These are phyloP conservation scores for Fusarium sp. DNA, from an alignment of 2,329 filamentous ascomycete species.

Conservation along the genomic window DNA sequence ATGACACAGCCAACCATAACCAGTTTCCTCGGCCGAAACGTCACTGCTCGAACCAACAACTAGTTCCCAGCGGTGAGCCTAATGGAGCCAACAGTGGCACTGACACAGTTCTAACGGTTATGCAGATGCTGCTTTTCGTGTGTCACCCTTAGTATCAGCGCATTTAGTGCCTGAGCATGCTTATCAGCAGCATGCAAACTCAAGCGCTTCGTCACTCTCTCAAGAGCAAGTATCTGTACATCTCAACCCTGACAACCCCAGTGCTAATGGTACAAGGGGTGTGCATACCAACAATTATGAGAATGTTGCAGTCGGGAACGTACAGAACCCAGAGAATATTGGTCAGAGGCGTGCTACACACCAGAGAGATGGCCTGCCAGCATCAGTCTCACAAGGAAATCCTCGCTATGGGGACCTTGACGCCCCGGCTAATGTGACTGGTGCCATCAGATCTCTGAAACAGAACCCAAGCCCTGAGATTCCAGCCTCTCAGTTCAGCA, in stretches of 20 bases:
- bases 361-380: background rate
- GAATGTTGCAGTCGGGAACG: slow-evolving; percentile 3
- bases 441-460: background rate
- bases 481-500: background rate
- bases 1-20: slow-evolving; percentile 18
- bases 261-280: slow-evolving; percentile 20
- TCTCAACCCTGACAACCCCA: slow-evolving; percentile 1
- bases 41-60: slow-evolving; percentile 31
- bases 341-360: background rate
- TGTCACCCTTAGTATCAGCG: background rate
- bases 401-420: background rate
- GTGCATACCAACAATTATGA: background rate
- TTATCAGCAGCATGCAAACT: background rate
- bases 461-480: background rate
- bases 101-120: slow-evolving; percentile 6
- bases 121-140: slow-evolving; percentile 7
- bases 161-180: background rate
- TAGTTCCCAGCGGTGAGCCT: background rate
- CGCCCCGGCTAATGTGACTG: background rate
- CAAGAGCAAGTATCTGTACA: slow-evolving; percentile 1
- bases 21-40: slow-evolving; percentile 20
- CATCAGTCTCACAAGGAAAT: slow-evolving; percentile 5
- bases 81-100: background rate
- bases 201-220: background rate
- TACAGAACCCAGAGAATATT: slow-evolving; percentile 11